phyloP scores from a whole-genome alignment of 139 green algal genomes.

The Micromonas pusilla region DNA sequence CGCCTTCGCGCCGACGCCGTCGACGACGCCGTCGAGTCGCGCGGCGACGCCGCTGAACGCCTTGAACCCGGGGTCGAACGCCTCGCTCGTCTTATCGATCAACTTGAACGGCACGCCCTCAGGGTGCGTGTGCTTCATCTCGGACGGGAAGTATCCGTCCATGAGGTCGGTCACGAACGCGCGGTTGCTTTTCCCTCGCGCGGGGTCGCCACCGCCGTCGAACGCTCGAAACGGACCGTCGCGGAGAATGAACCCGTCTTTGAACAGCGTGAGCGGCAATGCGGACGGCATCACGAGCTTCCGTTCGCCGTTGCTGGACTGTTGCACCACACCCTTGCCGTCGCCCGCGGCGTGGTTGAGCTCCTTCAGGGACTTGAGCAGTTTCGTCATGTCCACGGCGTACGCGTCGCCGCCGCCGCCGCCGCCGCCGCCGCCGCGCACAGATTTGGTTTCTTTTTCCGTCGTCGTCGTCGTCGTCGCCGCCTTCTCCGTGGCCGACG shows the following conservation, averaged over 20 bases:
- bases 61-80: not conserved
- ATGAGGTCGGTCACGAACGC: conserved; percentile 5
- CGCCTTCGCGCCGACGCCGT: too few relatives aligned
- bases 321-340: not conserved
- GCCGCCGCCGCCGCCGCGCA: too few relatives aligned
- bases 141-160: conserved; percentile 30
- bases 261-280: not conserved
- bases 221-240: conserved; percentile 14
- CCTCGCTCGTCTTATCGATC: not conserved
- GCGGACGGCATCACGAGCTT: not conserved
- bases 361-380: not conserved
- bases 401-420: too few relatives aligned
- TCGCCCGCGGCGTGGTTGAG: conserved; percentile 6
- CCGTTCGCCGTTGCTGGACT: not conserved
- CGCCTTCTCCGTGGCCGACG: too few relatives aligned
- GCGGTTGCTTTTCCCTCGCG: not conserved
- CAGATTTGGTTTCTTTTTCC: too few relatives aligned
- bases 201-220: not conserved
- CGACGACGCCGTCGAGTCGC: not conserved
- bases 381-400: not conserved
- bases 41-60: not conserved
- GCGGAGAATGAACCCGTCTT: not conserved
- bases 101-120: conserved; percentile 18
- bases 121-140: conserved; percentile 12
- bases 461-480: too few relatives aligned